These are phyloP conservation scores for Nitzschia sp. DNA, from an alignment of 108 stramenopile species.

Conservation along the genomic window DNA sequence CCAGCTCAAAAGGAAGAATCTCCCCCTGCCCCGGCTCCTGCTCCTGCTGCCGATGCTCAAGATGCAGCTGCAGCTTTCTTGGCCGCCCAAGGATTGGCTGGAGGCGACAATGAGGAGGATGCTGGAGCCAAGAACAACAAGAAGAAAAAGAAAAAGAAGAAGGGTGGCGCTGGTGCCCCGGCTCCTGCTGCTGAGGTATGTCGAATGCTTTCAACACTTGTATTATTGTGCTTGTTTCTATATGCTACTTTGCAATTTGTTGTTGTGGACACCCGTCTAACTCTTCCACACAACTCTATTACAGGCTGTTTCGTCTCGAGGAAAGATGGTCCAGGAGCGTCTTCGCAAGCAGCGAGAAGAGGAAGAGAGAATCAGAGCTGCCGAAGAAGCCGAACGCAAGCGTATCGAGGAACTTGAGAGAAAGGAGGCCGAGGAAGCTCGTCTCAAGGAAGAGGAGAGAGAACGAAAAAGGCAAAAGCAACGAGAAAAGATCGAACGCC, in stretches of 20 bases:
- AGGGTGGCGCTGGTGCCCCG: slow-evolving; percentile 31
- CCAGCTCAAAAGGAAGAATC: slow-evolving; percentile 24
- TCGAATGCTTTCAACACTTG: background rate
- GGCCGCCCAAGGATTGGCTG: slow-evolving; percentile 65
- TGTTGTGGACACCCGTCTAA: background rate
- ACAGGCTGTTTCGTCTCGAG: slow-evolving; percentile 63
- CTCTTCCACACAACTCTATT: too few relatives aligned
- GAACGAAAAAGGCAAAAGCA: slow-evolving; percentile 80
- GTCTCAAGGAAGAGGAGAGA: slow-evolving; percentile 65
- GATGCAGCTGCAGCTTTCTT: slow-evolving; percentile 87
- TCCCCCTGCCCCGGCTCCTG: slow-evolving; percentile 21
- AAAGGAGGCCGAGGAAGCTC: slow-evolving; percentile 63
- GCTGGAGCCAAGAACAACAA: slow-evolving; percentile 61
- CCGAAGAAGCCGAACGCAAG: slow-evolving; percentile 75
- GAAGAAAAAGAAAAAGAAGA: slow-evolving; percentile 86
- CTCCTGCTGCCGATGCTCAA: slow-evolving; percentile 12
- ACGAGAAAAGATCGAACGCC: slow-evolving; percentile 86
- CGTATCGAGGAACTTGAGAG: slow-evolving; percentile 77
- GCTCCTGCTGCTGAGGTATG: slow-evolving; percentile 13
- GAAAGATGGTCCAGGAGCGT: slow-evolving; percentile 82
- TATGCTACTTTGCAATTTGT: background rate
- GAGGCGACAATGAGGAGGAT: slow-evolving; percentile 47
- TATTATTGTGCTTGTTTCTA: background rate
- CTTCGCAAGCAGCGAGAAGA: slow-evolving; percentile 85
- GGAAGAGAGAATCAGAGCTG: slow-evolving; percentile 65